Conservation (phyloP, 2,329 filamentous ascomycete genomes). For the Rhynchosporium graminicola region DNA sequence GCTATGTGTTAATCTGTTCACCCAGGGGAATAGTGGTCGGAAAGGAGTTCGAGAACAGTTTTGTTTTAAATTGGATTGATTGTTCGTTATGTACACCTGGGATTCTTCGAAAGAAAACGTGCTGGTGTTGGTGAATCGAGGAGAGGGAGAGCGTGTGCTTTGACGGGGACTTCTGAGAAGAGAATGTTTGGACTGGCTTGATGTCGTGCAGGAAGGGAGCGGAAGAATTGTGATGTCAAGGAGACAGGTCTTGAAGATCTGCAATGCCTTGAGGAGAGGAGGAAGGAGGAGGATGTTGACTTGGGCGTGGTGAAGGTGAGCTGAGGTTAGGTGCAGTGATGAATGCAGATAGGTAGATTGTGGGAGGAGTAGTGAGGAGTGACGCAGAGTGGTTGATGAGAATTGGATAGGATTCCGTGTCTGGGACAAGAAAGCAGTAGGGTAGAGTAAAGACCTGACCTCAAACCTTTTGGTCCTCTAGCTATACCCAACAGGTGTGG, state of each 20-base stretch:
- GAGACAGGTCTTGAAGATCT: constrained; percentile 36
- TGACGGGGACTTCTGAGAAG: constrained; percentile 40
- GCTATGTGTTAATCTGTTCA: constrained; percentile 45
- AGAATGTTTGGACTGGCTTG: constrained; percentile 29
- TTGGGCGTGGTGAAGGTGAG: constrained; percentile 39
- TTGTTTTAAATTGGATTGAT: constrained; percentile 47
- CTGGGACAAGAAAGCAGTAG: constrained; percentile 39
- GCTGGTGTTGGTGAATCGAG: constrained; percentile 65
- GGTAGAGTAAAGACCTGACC: constrained; percentile 41
- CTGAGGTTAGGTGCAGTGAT: not conserved
- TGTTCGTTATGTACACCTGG: constrained; percentile 80
- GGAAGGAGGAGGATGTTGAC: constrained; percentile 34
- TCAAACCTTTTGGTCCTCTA: constrained; percentile 42
- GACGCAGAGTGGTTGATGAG: constrained; percentile 36
- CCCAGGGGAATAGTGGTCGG: constrained; percentile 45
- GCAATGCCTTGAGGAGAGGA: constrained; percentile 31
- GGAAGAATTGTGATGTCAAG: constrained; percentile 43
- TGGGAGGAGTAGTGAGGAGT: constrained; percentile 20
- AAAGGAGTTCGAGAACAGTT: constrained; percentile 47
- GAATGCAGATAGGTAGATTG: constrained; percentile 24
- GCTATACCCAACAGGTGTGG: constrained; percentile 25
- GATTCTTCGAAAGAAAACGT: constrained; percentile 89
- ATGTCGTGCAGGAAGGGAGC: constrained; percentile 39
- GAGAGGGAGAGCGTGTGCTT: constrained; percentile 40
- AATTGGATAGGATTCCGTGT: constrained; percentile 28